Evolutionary conservation across 352 stramenopile species (phyloP).

Genomic region (Paralagenidium karlingii): DNA sequence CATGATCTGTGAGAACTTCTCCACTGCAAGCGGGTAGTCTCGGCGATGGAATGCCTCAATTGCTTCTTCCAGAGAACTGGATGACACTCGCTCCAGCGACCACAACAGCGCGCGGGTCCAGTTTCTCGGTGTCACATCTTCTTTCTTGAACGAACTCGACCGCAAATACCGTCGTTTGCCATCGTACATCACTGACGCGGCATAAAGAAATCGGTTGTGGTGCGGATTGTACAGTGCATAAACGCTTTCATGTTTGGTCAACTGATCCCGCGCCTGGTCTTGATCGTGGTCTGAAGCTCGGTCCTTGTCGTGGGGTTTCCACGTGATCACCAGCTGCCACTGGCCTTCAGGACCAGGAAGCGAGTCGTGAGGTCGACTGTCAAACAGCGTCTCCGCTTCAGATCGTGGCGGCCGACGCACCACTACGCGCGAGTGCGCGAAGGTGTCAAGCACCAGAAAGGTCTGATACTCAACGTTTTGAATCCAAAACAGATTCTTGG

Average conservation of each 20-base stretch:
- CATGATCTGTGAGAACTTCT: constrained; percentile 27
- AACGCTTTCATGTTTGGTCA: no score
- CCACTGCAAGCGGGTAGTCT: constrained; percentile 40
- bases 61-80: constrained; percentile 32
- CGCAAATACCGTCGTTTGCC: constrained; percentile 36
- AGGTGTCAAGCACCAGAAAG: constrained; percentile 54
- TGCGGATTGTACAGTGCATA: constrained; percentile 71
- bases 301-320: no score
- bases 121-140: constrained; percentile 10
- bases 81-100: constrained; percentile 28
- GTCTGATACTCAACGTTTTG: constrained; percentile 41
- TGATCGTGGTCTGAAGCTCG: no score
- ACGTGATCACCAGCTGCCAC: constrained; percentile 45
- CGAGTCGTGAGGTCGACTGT: constrained; percentile 21
- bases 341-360: constrained; percentile 35
- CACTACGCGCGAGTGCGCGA: constrained; percentile 53
- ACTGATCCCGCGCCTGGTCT: constrained; percentile 20
- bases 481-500: constrained; percentile 50
- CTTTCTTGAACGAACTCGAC: constrained; percentile 12
- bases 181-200: constrained; percentile 34
- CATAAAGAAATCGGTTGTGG: constrained; percentile 58
- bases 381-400: background rate
- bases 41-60: constrained; percentile 64
- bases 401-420: no score
- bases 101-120: constrained; percentile 24